Evolutionary conservation across 2,329 filamentous ascomycete species (phyloP), one percentile per base, ranked within the genome.

Genomic region (Monosporascus sp.): DNA sequence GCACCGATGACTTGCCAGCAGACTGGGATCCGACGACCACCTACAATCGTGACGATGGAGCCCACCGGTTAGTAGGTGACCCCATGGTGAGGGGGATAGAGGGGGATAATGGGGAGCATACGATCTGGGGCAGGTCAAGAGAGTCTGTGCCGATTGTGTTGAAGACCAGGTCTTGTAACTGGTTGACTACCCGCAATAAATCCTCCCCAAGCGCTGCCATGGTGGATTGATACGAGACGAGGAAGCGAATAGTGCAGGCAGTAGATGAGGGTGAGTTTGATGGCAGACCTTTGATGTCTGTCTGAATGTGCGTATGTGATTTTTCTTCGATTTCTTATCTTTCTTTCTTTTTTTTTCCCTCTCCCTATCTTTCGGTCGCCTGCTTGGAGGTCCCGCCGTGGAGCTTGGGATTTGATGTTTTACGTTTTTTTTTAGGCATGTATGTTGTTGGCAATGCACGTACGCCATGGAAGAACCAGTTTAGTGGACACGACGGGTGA

Each of bases 91-190:
- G 43, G 43, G 50, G 46, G 52, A 55, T 28, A 53, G 55, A 58
- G 61, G 52, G 57, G 50, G 40, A 47, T 46, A 54, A 57, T 51
- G 53, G 51, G 53, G 57, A 54, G 77, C 85, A 69, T 86, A 97
- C 94, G 81, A 99, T 99, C 77, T 99, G 94, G 55, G 94, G 94
- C 54, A 99, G 79, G 74, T 99, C 94, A 57, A 99, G 82, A 51
- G 93, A 97, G 74, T 99, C 94, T 78, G 92, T 97, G 74, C 94
- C 94, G 73, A 99, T 99, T 63, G 94, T 99, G 77, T 99, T 99
- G 80, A 99, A 99, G 68, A 99, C 94, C 68, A 99, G 77, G 74
- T 97, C 94, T 75, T 99, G 94, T 68, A 99, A 81, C 80, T 96
- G 96, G 80, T 99, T 99, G 77, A 99, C 94, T 60, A 91, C 95